A percentile compares a stretch with the other conserved stretches of the same genome.
Conservation (phyloP, 306 rosid genomes). For the Mimosa bimucronata region DNA sequence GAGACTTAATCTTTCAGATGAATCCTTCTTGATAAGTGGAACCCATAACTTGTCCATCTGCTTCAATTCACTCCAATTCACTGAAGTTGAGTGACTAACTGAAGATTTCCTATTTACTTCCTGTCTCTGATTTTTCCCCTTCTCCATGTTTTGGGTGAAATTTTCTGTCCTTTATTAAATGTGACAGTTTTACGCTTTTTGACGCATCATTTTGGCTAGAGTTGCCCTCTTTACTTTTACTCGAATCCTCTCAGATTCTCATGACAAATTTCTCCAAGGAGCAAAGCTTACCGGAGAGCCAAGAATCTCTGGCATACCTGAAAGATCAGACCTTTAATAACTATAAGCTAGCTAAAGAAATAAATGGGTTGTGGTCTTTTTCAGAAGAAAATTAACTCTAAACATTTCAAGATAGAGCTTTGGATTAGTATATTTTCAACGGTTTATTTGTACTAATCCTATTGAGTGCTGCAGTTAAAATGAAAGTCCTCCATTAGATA, state of each 20-base stretch:
- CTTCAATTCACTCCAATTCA: neutral
- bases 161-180: neutral
- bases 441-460: neutral
- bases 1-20: slow-evolving; percentile 8
- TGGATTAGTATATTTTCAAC: neutral
- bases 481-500: neutral
- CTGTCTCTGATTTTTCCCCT: neutral
- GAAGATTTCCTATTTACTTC: neutral
- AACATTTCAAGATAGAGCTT: neutral
- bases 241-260: slow-evolving; percentile 1
- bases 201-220: neutral
- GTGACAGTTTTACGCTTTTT: neutral
- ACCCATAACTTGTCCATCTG: slow-evolving; percentile 7
- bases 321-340: neutral
- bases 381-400: neutral
- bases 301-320: neutral
- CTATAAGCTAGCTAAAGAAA: neutral
- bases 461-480: neutral
- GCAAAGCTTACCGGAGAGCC: neutral
- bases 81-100: slow-evolving; percentile 2
- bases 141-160: neutral
- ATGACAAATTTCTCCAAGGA: slow-evolving; percentile 11
- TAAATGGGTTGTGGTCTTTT: neutral
- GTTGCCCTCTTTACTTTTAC: neutral
- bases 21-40: slow-evolving; percentile 14